phyloP scores from a whole-genome alignment of 495 filamentous ascomycete genomes.

The Tirmania nivea region DNA sequence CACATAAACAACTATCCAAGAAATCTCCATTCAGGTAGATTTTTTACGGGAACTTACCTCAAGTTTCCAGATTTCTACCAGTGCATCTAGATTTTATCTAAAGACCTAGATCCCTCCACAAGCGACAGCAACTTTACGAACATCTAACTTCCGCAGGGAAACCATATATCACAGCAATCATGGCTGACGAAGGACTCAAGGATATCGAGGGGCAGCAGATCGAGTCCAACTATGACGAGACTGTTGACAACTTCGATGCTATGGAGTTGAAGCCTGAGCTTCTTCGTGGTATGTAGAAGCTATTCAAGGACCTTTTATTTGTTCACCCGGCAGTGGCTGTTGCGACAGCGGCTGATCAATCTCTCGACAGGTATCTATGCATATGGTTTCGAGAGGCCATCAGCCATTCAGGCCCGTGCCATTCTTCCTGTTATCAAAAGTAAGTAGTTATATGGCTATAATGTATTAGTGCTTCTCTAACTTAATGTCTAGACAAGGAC shows the following conservation, averaged over 20 bases:
- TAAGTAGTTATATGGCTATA: slow-evolving; percentile 27
- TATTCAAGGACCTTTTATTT: background rate
- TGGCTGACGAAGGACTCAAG: slow-evolving; percentile 20
- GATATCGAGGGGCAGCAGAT: slow-evolving; percentile 42
- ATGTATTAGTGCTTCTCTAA: too few species aligned
- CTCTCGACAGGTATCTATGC: slow-evolving; percentile 66
- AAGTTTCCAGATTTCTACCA: too few species aligned
- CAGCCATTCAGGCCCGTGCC: slow-evolving; percentile 97
- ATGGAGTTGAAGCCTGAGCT: slow-evolving; percentile 95
- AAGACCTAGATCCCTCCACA: background rate
- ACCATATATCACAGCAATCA: background rate
- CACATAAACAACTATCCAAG: background rate
- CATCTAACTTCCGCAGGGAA: background rate
- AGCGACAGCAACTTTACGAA: background rate
- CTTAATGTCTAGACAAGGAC: slow-evolving; percentile 43
- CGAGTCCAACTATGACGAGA: slow-evolving; percentile 99
- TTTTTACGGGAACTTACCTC: background rate
- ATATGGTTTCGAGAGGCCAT: slow-evolving; percentile 97
- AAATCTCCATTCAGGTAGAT: background rate
- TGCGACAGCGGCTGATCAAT: slow-evolving; percentile 8
- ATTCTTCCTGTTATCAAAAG: slow-evolving; percentile 99
- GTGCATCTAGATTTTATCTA: too few species aligned
- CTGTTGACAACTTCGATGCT: slow-evolving; percentile 93
- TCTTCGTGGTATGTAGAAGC: slow-evolving; percentile 57
- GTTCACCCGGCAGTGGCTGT: slow-evolving; percentile 2